Percentiles rank a stretch among this genome's conserved stretches.
Evolutionary conservation across 2,329 filamentous ascomycete genomes (phyloP).

Genomic region (Colletotrichum filicis): DNA sequence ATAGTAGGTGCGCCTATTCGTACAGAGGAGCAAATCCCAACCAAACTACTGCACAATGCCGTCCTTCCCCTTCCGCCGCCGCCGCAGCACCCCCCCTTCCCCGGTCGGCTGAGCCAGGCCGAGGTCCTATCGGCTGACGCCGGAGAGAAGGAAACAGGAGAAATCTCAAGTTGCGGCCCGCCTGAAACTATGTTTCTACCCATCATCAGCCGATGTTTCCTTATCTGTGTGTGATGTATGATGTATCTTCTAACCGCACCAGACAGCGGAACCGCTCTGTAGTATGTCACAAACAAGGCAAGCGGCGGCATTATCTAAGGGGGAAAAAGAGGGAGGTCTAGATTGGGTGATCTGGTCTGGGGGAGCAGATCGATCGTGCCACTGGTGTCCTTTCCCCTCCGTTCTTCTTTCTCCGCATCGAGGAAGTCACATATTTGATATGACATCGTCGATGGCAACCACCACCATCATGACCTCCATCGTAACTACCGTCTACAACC

Average conservation of each 20-base stretch:
- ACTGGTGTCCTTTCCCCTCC: not conserved
- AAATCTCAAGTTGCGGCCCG: not conserved
- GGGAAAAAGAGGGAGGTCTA: not conserved
- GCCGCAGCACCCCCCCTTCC: no score
- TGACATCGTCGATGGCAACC: slow-evolving; percentile 8
- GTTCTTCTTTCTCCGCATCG: not conserved
- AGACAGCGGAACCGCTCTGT: not conserved
- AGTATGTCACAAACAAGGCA: not conserved
- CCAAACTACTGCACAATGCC: not conserved
- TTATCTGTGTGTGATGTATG: not conserved
- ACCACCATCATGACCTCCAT: not conserved
- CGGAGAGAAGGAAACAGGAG: not conserved
- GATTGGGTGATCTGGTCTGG: slow-evolving; percentile 10
- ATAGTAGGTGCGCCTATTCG: not conserved
- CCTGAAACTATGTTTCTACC: not conserved
- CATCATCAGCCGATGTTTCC: not conserved
- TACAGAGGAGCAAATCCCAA: not conserved
- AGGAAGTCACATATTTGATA: slow-evolving; percentile 9
- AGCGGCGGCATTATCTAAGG: not conserved
- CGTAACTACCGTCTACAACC: not conserved
- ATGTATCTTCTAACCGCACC: not conserved
- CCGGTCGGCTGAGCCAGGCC: not conserved
- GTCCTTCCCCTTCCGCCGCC: not conserved
- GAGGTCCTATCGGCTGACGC: not conserved
- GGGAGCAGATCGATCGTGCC: slow-evolving; percentile 14